Conservation (phyloP, 2,329 filamentous ascomycete species). For the Westerdykella aurantiaca region DNA sequence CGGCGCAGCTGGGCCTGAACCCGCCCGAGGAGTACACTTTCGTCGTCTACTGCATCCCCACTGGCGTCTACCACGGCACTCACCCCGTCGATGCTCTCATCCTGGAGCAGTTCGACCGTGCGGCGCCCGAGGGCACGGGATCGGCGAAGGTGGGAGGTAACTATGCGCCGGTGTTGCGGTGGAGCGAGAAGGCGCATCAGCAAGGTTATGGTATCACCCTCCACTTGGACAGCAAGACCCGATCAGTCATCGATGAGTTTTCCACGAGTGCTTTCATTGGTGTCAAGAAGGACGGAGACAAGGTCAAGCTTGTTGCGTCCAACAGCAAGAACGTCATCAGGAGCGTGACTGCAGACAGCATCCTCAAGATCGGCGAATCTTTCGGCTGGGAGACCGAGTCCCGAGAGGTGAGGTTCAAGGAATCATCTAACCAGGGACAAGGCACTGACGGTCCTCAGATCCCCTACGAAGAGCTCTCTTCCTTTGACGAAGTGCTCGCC, state of each 20-base stretch:
- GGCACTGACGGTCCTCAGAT: constrained; percentile 45
- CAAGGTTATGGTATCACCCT: constrained; percentile 91
- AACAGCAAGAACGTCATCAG: constrained; percentile 84
- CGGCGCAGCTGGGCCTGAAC: constrained; percentile 77
- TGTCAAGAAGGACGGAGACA: constrained; percentile 55
- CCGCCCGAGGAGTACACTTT: constrained; percentile 92
- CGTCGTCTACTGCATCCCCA: constrained; percentile 82
- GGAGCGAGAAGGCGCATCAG: constrained; percentile 72
- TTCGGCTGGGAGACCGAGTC: constrained; percentile 83
- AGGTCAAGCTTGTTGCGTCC: constrained; percentile 74
- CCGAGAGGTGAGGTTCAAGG: constrained; percentile 50
- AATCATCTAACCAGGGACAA: not conserved
- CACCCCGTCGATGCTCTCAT: constrained; percentile 83
- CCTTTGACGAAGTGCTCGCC: constrained; percentile 77
- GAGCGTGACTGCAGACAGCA: constrained; percentile 75
- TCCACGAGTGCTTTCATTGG: constrained; percentile 92
- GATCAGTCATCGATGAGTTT: constrained; percentile 90
- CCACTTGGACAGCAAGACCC: constrained; percentile 79
- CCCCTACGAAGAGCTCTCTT: constrained; percentile 56
- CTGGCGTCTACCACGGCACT: constrained; percentile 87
- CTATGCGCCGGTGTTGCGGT: constrained; percentile 85
- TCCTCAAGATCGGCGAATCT: constrained; percentile 67
- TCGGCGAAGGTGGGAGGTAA: constrained; percentile 94
- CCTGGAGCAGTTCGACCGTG: constrained; percentile 86
- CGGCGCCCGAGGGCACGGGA: constrained; percentile 85